Base-by-base conservation (phyloP, 1,284 basidiomycete genomes). In the Athelia sp. region DNA sequence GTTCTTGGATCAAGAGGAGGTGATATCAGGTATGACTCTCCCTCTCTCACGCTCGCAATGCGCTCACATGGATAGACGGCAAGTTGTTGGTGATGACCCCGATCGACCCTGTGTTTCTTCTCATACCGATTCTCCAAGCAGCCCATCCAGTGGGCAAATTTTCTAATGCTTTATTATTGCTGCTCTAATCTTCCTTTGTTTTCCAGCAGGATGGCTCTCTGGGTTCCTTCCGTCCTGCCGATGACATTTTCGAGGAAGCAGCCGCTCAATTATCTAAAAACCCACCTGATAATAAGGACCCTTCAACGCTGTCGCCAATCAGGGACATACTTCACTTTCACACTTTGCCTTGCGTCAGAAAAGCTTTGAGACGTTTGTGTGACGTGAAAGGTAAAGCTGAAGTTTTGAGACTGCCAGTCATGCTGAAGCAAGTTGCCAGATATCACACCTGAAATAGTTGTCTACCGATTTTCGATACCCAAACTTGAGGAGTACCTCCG, bases 61-160 rank as follows among this genome's bases (percentile, higher is more conserved):
- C 9, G 17, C 10, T 35, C 4, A 38, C 19, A n/a, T 53, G 44
- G 35, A 24, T 55, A 92, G 90, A 93, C 62, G 90, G 90, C 22
- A 84, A 79, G 55, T 69, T 93, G 15, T 66, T 90, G 2, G 58
- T 90, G 13, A 78, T 92, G 72, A 89, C 86, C 0, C 84, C 85
- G 0, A 70, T 92, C 36, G 90, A 93, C 58, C 87, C 89, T 1
- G 68, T 75, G 0, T 90, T 91, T 57, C 72, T 93, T n/a, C 68
- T 90, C 23, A 68, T 91, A 51, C 79, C 83, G 3, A 69, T 92
- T 19, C 63, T 91, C n/a, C 69, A 73, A 54, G 60, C 69, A 6
- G 62, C 72, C 2, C 66, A 71, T 48, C 68, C 75, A 21, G 86
- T 85, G 61, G 50, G 18, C 35, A 10, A 47, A 32, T 43, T 22